Evolutionary conservation across 1,139 yeast species (phyloP), one percentile per base, ranked within the genome.

Genomic region (Nadsonia commutata): DNA sequence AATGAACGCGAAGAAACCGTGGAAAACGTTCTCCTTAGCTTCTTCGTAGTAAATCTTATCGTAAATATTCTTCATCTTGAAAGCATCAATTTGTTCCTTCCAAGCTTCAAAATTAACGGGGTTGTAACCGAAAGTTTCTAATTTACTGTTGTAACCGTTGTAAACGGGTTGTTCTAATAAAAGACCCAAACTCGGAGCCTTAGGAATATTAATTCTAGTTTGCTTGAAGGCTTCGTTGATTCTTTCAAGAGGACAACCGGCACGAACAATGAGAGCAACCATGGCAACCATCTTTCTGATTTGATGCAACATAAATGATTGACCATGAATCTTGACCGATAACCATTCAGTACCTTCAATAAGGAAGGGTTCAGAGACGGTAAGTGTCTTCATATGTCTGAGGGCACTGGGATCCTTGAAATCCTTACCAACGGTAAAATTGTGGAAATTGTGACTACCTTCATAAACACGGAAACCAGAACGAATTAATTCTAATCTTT

Each of bases 281-380:
- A 90, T 81, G 21, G 96, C 93, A 47, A 93, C 85, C 99, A 90
- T 90, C 60, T 90, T 90, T 60, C 99, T 77, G 56, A 90, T 90
- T 68, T 90, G 99, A 63, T 90, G 98, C 49, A 90, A 70, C 99
- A 93, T 93, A 62, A 90, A 90, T 7, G 96, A 85, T 64, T 90
- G 98, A 2, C 99, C 99, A 59, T 90, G 98, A 49, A 90, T 84
- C 64, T 90, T 90, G 56, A 93, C 80, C 1, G 95, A 83, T 3
- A 85, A 74, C 99, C 99, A 90, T 59, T 90, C 97, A 4, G 96
- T 86, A 43, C 84, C 86, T 55, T 88, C 83, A 53, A 93, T 88
- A 42, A 84, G 79, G 61, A 85, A 84, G 2, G 98, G 98, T 2
- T 84, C 94, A n/a, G 86, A 75, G 0, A 85, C 94, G 0, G 72